Evolutionary conservation across 208 protist genomes (phyloP).

Genomic region (Acanthamoeba lugdunensis): DNA sequence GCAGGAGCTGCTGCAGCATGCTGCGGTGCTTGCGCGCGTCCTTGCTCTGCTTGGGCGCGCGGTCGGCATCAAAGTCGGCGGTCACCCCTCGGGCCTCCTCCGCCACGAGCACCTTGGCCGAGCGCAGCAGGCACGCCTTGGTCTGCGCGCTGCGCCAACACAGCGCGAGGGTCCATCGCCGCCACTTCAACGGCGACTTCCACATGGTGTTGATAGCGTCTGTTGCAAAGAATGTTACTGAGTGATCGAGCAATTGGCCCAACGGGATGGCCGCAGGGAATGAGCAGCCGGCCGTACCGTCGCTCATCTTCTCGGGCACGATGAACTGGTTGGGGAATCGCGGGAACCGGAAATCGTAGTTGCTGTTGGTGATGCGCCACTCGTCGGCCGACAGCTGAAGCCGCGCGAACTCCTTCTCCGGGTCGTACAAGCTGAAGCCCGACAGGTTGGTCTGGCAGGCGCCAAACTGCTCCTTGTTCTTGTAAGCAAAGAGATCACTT

Average conservation of each 20-base stretch:
- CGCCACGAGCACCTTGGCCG: background rate
- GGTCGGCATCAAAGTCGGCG: background rate
- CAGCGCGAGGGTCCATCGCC: background rate
- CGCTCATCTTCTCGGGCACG: background rate
- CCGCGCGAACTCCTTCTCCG: too few relatives aligned
- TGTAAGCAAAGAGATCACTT: background rate
- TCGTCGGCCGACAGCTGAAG: too few relatives aligned
- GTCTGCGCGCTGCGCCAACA: background rate
- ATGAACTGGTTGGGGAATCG: slow-evolving; percentile 1
- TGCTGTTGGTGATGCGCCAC: background rate
- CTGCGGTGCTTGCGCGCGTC: background rate
- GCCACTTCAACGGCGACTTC: slow-evolving; percentile 7
- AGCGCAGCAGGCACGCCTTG: background rate
- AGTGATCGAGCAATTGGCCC: background rate
- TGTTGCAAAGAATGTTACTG: background rate
- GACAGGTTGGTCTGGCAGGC: background rate
- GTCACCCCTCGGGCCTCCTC: background rate
- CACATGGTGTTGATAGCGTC: background rate
- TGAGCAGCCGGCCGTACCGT: background rate
- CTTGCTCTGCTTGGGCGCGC: background rate
- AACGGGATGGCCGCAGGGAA: background rate
- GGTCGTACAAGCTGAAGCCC: background rate
- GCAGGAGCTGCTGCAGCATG: slow-evolving; percentile 24
- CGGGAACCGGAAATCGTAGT: background rate
- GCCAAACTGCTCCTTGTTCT: slow-evolving; percentile 16